phyloP scores from a whole-genome alignment of 805 yeast genomes.

The Metschnikowia cubensis region DNA sequence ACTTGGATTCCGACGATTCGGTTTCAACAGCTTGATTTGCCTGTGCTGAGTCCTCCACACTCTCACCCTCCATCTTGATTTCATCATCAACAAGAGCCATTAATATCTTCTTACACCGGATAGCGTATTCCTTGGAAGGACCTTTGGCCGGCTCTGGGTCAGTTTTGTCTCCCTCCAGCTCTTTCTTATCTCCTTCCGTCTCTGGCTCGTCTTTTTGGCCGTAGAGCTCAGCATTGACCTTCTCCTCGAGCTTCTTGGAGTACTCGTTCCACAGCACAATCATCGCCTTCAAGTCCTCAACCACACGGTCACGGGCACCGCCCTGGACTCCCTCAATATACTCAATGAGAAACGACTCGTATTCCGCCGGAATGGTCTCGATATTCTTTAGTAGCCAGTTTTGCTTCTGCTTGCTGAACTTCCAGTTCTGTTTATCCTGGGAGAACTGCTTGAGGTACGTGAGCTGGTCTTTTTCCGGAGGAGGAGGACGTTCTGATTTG shows the following conservation, averaged over 20 bases:
- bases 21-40: background rate
- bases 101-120: constrained; percentile 37
- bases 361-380: constrained; percentile 47
- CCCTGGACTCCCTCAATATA: constrained; percentile 68
- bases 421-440: constrained; percentile 62
- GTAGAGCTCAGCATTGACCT: constrained; percentile 34
- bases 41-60: background rate
- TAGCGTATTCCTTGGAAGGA: constrained; percentile 32
- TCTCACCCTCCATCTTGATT: constrained; percentile 29
- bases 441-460: constrained; percentile 57
- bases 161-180: constrained; percentile 2
- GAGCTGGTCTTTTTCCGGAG: constrained; percentile 75
- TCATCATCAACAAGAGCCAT: constrained; percentile 33
- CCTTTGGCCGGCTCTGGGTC: constrained; percentile 13
- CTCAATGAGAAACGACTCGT: constrained; percentile 45
- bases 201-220: constrained; percentile 21
- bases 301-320: constrained; percentile 57
- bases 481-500: constrained; percentile 61
- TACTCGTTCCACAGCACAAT: constrained; percentile 55
- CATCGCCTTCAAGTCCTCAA: constrained; percentile 44
- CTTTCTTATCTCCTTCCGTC: constrained; percentile 11
- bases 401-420: constrained; percentile 82
- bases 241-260: constrained; percentile 39
- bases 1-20: background rate
- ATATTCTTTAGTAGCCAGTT: constrained; percentile 76